Evolutionary conservation across 345 rosid species (phyloP).

Genomic region (Eucalyptus dawsonii): DNA sequence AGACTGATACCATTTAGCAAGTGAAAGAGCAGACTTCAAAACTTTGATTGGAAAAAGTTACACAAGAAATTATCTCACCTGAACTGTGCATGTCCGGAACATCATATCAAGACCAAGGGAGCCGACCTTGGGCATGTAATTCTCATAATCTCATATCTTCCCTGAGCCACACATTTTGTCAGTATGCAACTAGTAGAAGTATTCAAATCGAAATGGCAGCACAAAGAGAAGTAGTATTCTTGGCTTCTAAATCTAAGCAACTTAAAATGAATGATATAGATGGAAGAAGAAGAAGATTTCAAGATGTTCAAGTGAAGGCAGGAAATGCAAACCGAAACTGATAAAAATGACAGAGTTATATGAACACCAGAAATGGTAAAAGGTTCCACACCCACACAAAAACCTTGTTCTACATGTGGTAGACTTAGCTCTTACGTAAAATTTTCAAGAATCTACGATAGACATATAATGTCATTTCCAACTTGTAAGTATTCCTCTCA

Average conservation of each 20-base stretch:
- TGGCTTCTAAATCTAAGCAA: not conserved
- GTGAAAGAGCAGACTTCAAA: not conserved
- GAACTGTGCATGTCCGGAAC: slow-evolving; percentile 98
- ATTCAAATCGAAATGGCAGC: not conserved
- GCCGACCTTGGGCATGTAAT: slow-evolving; percentile 98
- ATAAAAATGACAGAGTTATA: not conserved
- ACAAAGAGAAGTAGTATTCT: not conserved
- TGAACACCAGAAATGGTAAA: not conserved
- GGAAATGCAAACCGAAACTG: not conserved
- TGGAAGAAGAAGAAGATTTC: not conserved
- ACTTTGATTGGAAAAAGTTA: not conserved
- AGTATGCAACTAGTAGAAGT: not conserved
- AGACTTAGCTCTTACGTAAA: not conserved
- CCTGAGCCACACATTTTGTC: slow-evolving; percentile 42
- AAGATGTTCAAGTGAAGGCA: not conserved
- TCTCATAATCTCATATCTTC: slow-evolving; percentile 96
- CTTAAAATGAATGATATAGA: not conserved
- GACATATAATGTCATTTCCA: not conserved
- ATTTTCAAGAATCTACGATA: not conserved
- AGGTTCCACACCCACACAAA: not conserved
- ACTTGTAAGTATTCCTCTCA: not conserved
- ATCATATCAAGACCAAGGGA: slow-evolving; percentile 94
- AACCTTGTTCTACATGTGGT: not conserved
- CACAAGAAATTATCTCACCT: slow-evolving; percentile 40
- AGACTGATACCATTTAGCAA: not conserved